Conservation (phyloP, 2,329 filamentous ascomycete species). For the Blastomyces gilchristii region DNA sequence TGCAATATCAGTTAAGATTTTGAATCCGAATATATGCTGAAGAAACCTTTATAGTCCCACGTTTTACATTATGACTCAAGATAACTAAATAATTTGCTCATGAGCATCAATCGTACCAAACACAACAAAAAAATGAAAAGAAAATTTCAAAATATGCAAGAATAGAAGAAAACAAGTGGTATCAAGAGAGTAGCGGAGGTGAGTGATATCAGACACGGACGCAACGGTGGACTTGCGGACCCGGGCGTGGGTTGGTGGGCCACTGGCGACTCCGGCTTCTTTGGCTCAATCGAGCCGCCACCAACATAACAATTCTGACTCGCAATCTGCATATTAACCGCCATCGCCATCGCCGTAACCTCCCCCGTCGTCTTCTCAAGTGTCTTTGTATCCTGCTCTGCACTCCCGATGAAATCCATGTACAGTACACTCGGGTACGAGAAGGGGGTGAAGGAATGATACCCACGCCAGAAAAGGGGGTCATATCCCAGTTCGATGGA, state of each 20-base stretch:
- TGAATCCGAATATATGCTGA: neutral
- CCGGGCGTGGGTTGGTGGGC: too few relatives aligned
- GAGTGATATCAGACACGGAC: neutral
- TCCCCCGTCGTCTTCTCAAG: conserved; percentile 5
- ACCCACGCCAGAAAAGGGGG: conserved; percentile 11
- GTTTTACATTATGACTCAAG: neutral
- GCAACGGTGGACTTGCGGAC: neutral
- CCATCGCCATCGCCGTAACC: conserved; percentile 13
- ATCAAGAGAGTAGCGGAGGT: neutral
- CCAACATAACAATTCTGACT: conserved; percentile 12
- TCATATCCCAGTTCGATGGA: conserved; percentile 10
- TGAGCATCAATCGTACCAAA: neutral
- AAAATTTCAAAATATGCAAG: conserved; percentile 53
- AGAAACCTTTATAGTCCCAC: neutral
- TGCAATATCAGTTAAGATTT: neutral
- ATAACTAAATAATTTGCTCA: neutral
- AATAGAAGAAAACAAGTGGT: conserved; percentile 34
- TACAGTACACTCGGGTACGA: conserved; percentile 14
- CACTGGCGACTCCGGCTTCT: neutral
- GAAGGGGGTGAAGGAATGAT: conserved; percentile 8
- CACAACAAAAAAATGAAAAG: conserved; percentile 22
- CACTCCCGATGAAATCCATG: conserved; percentile 14
- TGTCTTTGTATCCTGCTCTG: neutral
- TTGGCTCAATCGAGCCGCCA: conserved; percentile 2
- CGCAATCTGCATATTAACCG: conserved; percentile 12